Percentiles rank a stretch among this genome's conserved stretches.
Evolutionary conservation across 176 grass and related monocot genomes (phyloP).

Genomic region (Oryza meridionalis): DNA sequence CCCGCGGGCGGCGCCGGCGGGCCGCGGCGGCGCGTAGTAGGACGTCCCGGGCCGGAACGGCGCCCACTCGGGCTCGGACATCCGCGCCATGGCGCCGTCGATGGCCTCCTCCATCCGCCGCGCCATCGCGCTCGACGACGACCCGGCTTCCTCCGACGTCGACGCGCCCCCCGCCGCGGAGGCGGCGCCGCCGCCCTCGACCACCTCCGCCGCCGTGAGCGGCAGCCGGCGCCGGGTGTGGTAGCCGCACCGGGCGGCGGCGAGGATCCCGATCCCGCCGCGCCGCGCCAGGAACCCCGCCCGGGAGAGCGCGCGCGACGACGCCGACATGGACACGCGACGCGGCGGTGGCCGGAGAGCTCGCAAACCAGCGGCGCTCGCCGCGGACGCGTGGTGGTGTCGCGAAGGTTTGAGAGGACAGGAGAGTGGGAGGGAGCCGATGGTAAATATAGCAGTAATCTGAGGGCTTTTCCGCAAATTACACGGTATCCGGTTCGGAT

Average conservation of each 20-base stretch:
- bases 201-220: conserved; percentile 4
- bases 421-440: not conserved
- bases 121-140: not conserved
- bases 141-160: not conserved
- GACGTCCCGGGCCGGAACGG: conserved; percentile 63
- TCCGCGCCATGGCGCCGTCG: conserved; percentile 52
- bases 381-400: conserved; percentile 20
- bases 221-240: conserved; percentile 36
- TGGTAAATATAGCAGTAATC: conserved; percentile 24
- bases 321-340: not conserved
- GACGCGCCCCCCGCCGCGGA: not conserved
- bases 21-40: conserved; percentile 51
- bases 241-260: not conserved
- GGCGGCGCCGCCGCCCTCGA: conserved; percentile 13
- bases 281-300: conserved; percentile 3
- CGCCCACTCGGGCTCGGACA: conserved; percentile 56
- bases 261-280: not conserved
- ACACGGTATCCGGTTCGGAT: not conserved
- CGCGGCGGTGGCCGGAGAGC: not conserved
- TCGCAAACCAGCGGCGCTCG: not conserved
- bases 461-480: conserved; percentile 20
- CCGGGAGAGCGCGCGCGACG: conserved; percentile 19
- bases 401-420: conserved; percentile 19
- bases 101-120: conserved; percentile 55
- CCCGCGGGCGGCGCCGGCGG: conserved; percentile 34